Evolutionary conservation across 2,329 filamentous ascomycete genomes (phyloP).

Genomic region (Talaromyces sp.): DNA sequence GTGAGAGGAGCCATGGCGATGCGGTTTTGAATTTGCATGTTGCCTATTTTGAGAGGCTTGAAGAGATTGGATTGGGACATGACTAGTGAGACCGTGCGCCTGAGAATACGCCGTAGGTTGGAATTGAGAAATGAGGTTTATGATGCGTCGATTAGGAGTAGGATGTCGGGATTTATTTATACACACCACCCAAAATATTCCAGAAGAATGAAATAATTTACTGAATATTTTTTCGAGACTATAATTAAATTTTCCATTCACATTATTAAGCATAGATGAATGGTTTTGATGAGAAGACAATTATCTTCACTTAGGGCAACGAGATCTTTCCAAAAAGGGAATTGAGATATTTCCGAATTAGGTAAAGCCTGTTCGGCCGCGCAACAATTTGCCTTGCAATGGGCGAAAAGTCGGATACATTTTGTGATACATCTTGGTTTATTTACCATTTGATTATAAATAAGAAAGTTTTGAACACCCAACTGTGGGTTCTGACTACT

Average conservation of each 20-base stretch:
- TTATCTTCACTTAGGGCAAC: not conserved
- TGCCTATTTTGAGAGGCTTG: conserved; percentile 37
- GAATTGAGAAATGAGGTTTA: not conserved
- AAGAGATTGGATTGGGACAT: conserved; percentile 15
- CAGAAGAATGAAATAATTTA: not conserved
- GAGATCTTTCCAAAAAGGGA: conserved; percentile 5
- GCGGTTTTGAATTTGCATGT: conserved; percentile 36
- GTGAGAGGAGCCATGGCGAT: conserved; percentile 56
- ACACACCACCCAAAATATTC: not conserved
- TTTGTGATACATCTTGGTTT: not conserved
- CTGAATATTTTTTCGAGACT: not conserved
- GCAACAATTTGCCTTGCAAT: not conserved
- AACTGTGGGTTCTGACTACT: not conserved
- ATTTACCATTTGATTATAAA: not conserved
- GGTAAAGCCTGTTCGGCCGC: not conserved
- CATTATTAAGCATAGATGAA: not conserved
- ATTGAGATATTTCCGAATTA: not conserved
- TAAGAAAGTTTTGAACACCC: not conserved
- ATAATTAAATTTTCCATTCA: not conserved
- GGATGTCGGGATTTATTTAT: not conserved
- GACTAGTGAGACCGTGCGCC: no score
- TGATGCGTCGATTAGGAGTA: not conserved
- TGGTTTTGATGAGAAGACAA: not conserved
- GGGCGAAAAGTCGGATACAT: not conserved
- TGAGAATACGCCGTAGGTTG: no score